These are phyloP conservation scores for Yarrowia osloensis DNA, from an alignment of 805 yeast genomes.

Conservation along the genomic window DNA sequence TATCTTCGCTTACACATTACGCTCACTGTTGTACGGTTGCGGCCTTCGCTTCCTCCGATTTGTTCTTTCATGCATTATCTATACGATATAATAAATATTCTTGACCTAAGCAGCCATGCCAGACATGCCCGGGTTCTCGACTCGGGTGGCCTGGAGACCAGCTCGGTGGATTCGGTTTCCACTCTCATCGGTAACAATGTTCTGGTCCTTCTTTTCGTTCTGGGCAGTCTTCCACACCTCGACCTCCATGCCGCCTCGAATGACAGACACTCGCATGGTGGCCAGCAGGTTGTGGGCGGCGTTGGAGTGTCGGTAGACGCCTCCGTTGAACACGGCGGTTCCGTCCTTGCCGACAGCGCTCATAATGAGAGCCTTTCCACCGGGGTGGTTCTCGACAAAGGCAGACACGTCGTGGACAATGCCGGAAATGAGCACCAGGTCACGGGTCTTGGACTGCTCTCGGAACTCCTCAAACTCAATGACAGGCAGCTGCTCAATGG, in stretches of 20 bases:
- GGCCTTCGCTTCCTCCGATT: not conserved
- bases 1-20: too few species aligned
- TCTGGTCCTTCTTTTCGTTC: conserved; percentile 64
- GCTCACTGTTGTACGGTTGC: too few species aligned
- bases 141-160: conserved; percentile 59
- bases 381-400: conserved; percentile 90
- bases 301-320: conserved; percentile 88
- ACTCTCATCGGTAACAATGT: conserved; percentile 54
- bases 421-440: conserved; percentile 81
- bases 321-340: conserved; percentile 91
- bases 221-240: conserved; percentile 79
- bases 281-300: conserved; percentile 90
- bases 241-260: conserved; percentile 77
- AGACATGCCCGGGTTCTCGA: conserved; percentile 49
- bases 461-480: conserved; percentile 57
- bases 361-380: conserved; percentile 76
- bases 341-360: conserved; percentile 92
- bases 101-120: conserved; percentile 58
- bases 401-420: conserved; percentile 93
- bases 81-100: conserved; percentile 31
- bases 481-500: conserved; percentile 81
- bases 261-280: conserved; percentile 89
- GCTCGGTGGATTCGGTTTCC: conserved; percentile 61
- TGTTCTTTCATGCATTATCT: conserved; percentile 6
- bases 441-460: conserved; percentile 53